phyloP scores from a whole-genome alignment of 441 rosid species.

The Adansonia madagascariensis region DNA sequence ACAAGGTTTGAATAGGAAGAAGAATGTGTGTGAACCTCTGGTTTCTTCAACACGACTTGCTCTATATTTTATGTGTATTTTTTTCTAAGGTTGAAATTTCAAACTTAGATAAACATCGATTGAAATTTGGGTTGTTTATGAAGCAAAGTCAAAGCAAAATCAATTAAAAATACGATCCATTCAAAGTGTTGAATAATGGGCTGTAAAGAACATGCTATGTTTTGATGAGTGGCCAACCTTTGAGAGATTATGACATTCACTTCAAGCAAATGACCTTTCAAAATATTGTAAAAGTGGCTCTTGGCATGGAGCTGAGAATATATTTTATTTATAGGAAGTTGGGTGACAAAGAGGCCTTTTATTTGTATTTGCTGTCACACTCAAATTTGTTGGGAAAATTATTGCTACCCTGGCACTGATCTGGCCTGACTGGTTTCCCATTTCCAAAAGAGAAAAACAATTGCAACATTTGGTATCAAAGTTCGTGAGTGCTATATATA shows the following conservation, averaged over 20 bases:
- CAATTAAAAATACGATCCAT: not conserved
- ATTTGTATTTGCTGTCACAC: conserved; percentile 16
- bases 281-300: not conserved
- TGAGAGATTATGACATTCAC: not conserved
- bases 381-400: conserved; percentile 13
- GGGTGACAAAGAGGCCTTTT: not conserved
- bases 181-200: conserved; percentile 15
- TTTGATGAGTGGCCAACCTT: not conserved
- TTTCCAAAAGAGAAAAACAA: not conserved
- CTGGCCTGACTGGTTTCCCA: conserved; percentile 8
- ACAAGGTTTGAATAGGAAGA: not conserved
- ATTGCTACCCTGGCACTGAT: not conserved
- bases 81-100: not conserved
- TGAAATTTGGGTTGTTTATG: not conserved
- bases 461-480: conserved; percentile 3
- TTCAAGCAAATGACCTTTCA: conserved; percentile 4
- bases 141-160: conserved; percentile 32
- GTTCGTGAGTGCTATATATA: not conserved
- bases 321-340: not conserved
- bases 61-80: not conserved
- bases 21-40: not conserved
- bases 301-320: not conserved
- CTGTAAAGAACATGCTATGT: conserved; percentile 2
- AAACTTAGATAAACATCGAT: not conserved
- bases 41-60: not conserved